These are phyloP conservation scores for Aeschynomene evenia DNA, from an alignment of 306 rosid genomes.

Conservation along the genomic window DNA sequence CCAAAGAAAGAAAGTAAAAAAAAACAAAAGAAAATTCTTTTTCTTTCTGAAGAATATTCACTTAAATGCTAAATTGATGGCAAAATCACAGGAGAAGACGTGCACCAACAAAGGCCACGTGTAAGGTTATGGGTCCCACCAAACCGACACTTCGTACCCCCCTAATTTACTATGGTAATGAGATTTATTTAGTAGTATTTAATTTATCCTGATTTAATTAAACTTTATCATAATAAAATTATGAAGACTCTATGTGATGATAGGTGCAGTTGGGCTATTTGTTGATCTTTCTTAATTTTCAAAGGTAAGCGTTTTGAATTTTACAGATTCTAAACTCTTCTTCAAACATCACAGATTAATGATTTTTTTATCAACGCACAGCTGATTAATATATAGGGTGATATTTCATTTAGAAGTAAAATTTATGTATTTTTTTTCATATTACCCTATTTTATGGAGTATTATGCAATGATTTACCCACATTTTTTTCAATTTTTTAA, in stretches of 20 bases:
- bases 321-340: background rate
- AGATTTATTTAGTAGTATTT: no score
- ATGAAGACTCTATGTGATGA: background rate
- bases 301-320: background rate
- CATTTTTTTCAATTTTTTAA: no score
- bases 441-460: no score
- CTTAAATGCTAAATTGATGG: background rate
- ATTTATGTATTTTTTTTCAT: no score
- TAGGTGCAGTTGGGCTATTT: background rate
- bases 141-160: conserved; percentile 18
- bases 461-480: no score
- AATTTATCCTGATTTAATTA: no score
- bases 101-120: conserved; percentile 35
- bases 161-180: no score
- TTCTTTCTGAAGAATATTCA: background rate
- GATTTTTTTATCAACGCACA: no score
- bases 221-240: background rate
- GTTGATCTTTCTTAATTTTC: background rate
- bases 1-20: no score
- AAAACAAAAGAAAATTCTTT: no score
- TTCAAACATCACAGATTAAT: background rate
- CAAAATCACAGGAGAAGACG: background rate
- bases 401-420: no score
- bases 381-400: no score
- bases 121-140: background rate